Evolutionary conservation across 2,329 filamentous ascomycete species (phyloP).

Genomic region (Alternaria alternata): DNA sequence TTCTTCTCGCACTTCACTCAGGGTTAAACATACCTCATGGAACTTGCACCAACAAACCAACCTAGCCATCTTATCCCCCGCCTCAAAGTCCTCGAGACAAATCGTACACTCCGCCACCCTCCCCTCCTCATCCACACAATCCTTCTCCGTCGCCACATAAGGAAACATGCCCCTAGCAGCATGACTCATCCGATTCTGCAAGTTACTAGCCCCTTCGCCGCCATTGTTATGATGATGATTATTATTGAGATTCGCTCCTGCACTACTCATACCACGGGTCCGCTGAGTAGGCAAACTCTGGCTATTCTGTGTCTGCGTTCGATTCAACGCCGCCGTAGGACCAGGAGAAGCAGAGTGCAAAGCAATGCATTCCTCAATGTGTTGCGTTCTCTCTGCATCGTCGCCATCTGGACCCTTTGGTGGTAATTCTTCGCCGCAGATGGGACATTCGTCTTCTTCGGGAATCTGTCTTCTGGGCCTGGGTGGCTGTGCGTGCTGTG

Average conservation of each 20-base stretch:
- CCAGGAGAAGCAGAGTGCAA: slow-evolving; percentile 38
- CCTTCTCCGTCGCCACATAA: slow-evolving; percentile 69
- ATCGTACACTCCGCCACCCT: slow-evolving; percentile 67
- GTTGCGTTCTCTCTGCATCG: slow-evolving; percentile 53
- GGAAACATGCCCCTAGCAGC: slow-evolving; percentile 55
- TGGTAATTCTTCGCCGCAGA: slow-evolving; percentile 77
- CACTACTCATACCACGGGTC: slow-evolving; percentile 45
- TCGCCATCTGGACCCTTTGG: slow-evolving; percentile 53
- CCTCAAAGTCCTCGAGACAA: slow-evolving; percentile 70
- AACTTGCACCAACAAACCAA: slow-evolving; percentile 72
- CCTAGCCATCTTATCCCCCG: slow-evolving; percentile 66
- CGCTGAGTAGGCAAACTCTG: slow-evolving; percentile 38
- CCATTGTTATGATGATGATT: slow-evolving; percentile 3
- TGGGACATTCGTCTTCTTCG: slow-evolving; percentile 81
- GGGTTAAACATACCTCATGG: slow-evolving; percentile 56
- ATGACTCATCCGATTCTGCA: slow-evolving; percentile 31
- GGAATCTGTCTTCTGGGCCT: slow-evolving; percentile 44
- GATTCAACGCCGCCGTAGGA: slow-evolving; percentile 14
- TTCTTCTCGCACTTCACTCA: background rate
- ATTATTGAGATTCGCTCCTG: slow-evolving; percentile 11
- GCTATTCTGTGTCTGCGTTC: slow-evolving; percentile 9
- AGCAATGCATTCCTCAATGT: slow-evolving; percentile 55
- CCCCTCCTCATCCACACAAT: slow-evolving; percentile 64
- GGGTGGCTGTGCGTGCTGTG: slow-evolving; percentile 27
- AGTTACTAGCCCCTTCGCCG: slow-evolving; percentile 34